Base-by-base conservation (phyloP, 2,329 filamentous ascomycete species). In the Cadophora malorum region DNA sequence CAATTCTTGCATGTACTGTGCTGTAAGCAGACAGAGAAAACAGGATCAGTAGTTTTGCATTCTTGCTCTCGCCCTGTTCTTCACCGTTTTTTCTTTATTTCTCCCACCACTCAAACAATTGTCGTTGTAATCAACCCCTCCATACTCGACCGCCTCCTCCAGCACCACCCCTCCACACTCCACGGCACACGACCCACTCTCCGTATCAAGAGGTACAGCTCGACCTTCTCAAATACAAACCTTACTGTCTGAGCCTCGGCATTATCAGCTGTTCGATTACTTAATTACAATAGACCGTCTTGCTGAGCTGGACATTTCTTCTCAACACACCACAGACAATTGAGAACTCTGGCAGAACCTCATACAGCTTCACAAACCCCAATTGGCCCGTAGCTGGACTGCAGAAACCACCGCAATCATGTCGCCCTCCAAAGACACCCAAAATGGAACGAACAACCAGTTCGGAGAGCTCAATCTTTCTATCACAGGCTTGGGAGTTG, bases 401-500 rank as follows among this genome's bases (percentile, higher is more conserved):
- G n/a, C 31, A 55, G 21, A 45, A 33, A 47, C 9, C 61, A 28
- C 21, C 21, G 16, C 21, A 14, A 69, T 31, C 33, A 73, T 73
- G 72, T 60, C 70, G 12, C 21, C 64, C 1, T 65, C 67, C 53
- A 33, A 19, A 45, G 55, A 65, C n/a, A 33, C 67, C 21, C 55
- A 67, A 31, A 66, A 73, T 72, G 75, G 49, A 25, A 60, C 59
- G 14, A 62, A 61, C 25, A 70, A 72, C 38, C 66, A 66, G 9
- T 78, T 77, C 63, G 81, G 80, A 65, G 83, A 85, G 73, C 82
- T 90, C 64, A 84, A 84, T 67, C 86, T 90, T 77, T 86, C 86
- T 67, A 86, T 91, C 69, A 79, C 85, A 52, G 88, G 88, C 12
- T 74, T 90, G 61, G 86, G 84, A 47, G 80, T 82, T 10, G 82